A percentile compares a stretch with the other conserved stretches of the same genome.
Evolutionary conservation across 192 early-diverging fungal species (phyloP).

Genomic region (Helicostylum pulchrum): DNA sequence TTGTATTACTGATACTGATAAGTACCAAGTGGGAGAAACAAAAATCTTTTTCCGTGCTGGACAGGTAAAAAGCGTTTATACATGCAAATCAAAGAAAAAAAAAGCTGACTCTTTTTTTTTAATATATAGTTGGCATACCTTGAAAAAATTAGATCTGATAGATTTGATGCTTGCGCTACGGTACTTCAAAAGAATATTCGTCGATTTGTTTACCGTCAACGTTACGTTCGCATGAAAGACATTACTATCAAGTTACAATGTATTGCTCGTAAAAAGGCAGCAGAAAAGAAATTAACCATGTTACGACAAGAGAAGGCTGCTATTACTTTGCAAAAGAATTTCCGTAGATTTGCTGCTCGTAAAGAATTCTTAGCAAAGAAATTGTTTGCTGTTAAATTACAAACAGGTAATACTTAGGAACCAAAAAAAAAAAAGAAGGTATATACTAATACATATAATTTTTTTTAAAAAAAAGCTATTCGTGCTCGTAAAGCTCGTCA

Average conservation of each 20-base stretch:
- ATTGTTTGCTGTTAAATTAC: conserved; percentile 57
- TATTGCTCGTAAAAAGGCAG: conserved; percentile 55
- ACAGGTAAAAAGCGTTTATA: conserved; percentile 40
- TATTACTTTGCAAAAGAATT: conserved; percentile 68
- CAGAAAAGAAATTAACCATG: conserved; percentile 45
- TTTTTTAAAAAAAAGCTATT: conserved; percentile 48
- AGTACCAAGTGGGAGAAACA: conserved; percentile 89
- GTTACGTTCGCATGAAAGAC: conserved; percentile 53
- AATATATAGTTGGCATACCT: conserved; percentile 77
- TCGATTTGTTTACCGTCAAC: conserved; percentile 58
- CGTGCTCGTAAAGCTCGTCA: conserved; percentile 58
- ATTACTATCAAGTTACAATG: conserved; percentile 68
- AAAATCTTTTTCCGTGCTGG: conserved; percentile 99
- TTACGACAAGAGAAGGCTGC: conserved; percentile 70
- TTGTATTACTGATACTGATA: conserved; percentile 74
- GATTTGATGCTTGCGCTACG: conserved; percentile 76
- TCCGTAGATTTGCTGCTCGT: conserved; percentile 61
- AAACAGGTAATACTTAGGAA: conserved; percentile 38
- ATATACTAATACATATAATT: neutral
- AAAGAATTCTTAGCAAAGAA: conserved; percentile 40
- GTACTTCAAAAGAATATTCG: conserved; percentile 89
- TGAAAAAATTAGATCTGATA: conserved; percentile 86
- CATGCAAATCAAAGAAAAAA: neutral
- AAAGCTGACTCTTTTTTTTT: neutral
- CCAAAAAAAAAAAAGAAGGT: neutral